Percentiles rank a stretch among this genome's conserved stretches.
These are phyloP conservation scores for Aspergillus sp. DNA, from an alignment of 2,329 filamentous ascomycete genomes.

Conservation along the genomic window DNA sequence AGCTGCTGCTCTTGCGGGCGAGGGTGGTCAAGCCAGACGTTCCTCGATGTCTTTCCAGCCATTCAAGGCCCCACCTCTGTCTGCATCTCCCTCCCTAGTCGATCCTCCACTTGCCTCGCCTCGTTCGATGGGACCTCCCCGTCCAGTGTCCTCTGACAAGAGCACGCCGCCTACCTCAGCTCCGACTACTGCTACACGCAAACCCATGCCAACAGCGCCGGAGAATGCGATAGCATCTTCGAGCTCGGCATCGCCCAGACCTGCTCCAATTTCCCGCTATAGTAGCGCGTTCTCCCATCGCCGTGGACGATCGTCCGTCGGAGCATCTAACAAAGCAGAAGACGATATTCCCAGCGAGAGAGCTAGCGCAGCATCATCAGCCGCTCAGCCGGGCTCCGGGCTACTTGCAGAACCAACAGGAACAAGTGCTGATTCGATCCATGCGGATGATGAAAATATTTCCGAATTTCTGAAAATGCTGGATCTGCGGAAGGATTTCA, in stretches of 20 bases:
- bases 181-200: conserved; percentile 30
- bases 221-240: conserved; percentile 58
- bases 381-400: conserved; percentile 63
- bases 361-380: conserved; percentile 44
- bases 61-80: conserved; percentile 94
- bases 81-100: conserved; percentile 64
- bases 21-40: conserved; percentile 53
- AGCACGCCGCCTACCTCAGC: conserved; percentile 32
- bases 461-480: conserved; percentile 85
- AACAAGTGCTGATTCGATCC: conserved; percentile 56
- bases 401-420: conserved; percentile 63
- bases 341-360: conserved; percentile 53
- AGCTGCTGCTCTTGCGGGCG: conserved; percentile 33
- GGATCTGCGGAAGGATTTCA: conserved; percentile 80
- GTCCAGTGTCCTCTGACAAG: conserved; percentile 33
- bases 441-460: conserved; percentile 83
- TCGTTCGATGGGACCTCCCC: conserved; percentile 37
- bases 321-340: conserved; percentile 53
- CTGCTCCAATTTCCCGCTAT: conserved; percentile 69
- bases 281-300: conserved; percentile 92
- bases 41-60: conserved; percentile 87
- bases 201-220: conserved; percentile 46
- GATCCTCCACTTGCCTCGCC: conserved; percentile 45
- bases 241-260: conserved; percentile 67
- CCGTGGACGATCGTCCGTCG: conserved; percentile 66